Evolutionary conservation across 2,329 filamentous ascomycete genomes (phyloP).

Genomic region (Aspergillus spinulosporus): DNA sequence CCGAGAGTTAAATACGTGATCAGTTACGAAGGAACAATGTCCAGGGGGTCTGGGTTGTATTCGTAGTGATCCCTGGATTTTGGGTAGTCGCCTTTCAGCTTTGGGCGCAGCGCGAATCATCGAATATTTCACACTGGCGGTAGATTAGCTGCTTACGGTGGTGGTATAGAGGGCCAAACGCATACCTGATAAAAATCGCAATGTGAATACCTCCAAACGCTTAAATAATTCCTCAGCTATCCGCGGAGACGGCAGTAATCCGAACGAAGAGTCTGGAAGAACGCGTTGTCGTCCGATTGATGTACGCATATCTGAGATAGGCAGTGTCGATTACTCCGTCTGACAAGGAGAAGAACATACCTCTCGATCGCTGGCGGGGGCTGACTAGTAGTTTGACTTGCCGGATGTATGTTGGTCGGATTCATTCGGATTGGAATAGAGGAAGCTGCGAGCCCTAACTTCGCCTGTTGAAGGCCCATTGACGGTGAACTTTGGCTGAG

Average conservation of each 20-base stretch:
- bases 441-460: no score
- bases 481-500: no score
- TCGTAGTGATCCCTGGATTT: background rate
- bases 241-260: constrained; percentile 1
- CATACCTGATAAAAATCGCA: constrained; percentile 5
- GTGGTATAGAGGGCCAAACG: rapidly evolving
- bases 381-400: no score
- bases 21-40: background rate
- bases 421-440: background rate
- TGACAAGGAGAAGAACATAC: background rate
- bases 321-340: background rate
- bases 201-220: constrained; percentile 5
- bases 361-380: background rate
- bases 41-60: background rate
- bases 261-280: background rate
- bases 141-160: no score
- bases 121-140: background rate
- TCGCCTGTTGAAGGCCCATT: no score
- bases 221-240: background rate
- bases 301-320: background rate
- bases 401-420: no score
- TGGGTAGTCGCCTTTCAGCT: background rate
- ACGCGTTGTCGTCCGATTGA: background rate
- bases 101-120: background rate
- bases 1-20: background rate